These are phyloP conservation scores for Linum trigynum DNA, from an alignment of 345 rosid genomes.

Conservation along the genomic window DNA sequence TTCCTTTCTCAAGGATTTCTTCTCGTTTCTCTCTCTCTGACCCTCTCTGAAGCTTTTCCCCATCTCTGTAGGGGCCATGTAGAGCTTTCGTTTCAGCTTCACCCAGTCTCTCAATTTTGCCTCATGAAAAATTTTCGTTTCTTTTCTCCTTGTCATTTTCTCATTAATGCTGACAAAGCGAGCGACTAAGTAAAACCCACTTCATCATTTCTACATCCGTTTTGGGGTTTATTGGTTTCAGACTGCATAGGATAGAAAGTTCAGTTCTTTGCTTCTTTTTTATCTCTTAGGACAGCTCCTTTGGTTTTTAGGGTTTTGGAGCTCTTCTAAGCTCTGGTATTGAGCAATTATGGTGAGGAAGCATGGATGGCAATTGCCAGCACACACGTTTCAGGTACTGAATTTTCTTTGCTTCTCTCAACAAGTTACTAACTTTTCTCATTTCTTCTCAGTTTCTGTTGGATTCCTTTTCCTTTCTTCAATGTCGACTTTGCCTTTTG, in stretches of 20 bases:
- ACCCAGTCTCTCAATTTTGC: neutral
- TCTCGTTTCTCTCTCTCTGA: neutral
- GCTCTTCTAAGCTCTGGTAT: slow-evolving; percentile 15
- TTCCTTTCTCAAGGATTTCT: neutral
- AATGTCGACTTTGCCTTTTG: neutral
- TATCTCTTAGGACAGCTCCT: no score
- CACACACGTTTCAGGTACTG: slow-evolving; percentile 82
- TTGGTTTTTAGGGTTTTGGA: slow-evolving; percentile 9
- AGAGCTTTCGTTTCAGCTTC: neutral
- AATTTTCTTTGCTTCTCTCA: neutral
- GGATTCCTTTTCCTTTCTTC: neutral
- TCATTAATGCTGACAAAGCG: neutral
- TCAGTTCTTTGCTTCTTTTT: no score
- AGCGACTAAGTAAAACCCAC: neutral
- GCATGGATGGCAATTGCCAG: slow-evolving; percentile 98
- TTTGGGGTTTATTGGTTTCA: neutral
- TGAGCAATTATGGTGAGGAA: slow-evolving; percentile 69
- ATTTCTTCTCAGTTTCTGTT: neutral
- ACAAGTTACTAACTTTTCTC: neutral
- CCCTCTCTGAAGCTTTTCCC: neutral
- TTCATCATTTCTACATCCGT: neutral
- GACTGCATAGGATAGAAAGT: neutral
- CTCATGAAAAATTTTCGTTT: neutral
- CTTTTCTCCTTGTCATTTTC: neutral
- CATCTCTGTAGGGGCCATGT: neutral